Base-by-base conservation (phyloP, 2,329 filamentous ascomycete species). In the Cladosporium sp. region DNA sequence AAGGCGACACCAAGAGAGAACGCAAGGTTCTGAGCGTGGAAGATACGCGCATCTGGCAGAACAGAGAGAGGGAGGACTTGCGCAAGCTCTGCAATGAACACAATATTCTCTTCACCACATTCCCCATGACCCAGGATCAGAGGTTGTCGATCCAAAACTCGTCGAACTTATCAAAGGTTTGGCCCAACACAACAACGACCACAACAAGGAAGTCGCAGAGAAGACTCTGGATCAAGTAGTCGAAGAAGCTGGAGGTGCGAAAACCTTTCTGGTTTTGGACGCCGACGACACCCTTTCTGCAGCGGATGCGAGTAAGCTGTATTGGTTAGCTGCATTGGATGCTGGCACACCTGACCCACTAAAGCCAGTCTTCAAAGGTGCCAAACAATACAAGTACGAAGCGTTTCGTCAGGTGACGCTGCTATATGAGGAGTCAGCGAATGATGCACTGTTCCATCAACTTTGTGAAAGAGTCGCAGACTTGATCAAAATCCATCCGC, bases 191-290 rank as follows among this genome's bases (percentile, higher is more conserved):
- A 62, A 53, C 1, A 68, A 76, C 43, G 49, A 62, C 0, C 42
- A 60, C 35, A 80, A 80, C 53, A 25, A 68, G 2, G 41, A 40
- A 1, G 18, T 51, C 2, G 69, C 67, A 2, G 51, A 63, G 16
- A 48, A 30, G 0, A 55, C 32, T 11, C 51, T 79, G 1, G 69
- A 75, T 18, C 33, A 61, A 1, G 52, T 66, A 7, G 15, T 77
- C 7, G 29, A 46, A 4, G 35, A 47, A 6, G 15, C 38, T 9
- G 52, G 47, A 6, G 35, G 55, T 2, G 43, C 72, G 7, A 57
- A 77, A 38, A 78, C 69, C 0, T 62, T 79, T 39, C 43, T 85
- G 13, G 72, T 83, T 0, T 40, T 85, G 2, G 82, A 85, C 53
- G 81, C 65, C 0, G 80, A 85, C 60, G 76, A 65, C 54, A 85